Percentiles rank a stretch among this genome's conserved stretches.
Conservation (phyloP, 2,329 filamentous ascomycete species). For the Fusarium subtropicale region DNA sequence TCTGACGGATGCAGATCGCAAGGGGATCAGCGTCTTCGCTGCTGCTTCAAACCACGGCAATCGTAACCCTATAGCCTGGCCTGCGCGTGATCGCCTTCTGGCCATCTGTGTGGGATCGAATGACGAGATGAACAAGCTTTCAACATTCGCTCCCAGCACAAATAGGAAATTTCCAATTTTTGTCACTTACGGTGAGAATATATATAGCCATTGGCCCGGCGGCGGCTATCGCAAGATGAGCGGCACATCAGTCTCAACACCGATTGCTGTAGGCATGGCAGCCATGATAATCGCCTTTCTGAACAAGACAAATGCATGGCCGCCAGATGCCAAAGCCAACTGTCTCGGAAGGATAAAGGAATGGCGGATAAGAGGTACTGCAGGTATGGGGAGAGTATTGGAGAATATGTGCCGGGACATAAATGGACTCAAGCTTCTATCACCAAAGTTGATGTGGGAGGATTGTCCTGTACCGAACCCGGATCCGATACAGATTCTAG, state of each 20-base stretch:
- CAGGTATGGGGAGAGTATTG: constrained; percentile 25
- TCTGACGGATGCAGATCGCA: constrained; percentile 8
- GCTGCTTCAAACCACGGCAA: constrained; percentile 32
- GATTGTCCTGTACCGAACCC: background rate
- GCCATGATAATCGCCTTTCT: constrained; percentile 33
- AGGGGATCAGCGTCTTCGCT: constrained; percentile 25
- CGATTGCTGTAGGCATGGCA: constrained; percentile 27
- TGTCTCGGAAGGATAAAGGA: constrained; percentile 17
- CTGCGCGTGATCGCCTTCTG: constrained; percentile 22
- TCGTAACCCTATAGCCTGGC: constrained; percentile 23
- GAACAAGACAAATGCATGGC: constrained; percentile 24
- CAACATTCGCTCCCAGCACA: constrained; percentile 10
- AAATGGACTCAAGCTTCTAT: constrained; percentile 22
- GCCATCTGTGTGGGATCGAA: constrained; percentile 28
- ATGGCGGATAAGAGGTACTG: constrained; percentile 19
- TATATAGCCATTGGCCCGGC: constrained; percentile 27
- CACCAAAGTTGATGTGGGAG: constrained; percentile 32
- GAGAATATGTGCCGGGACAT: constrained; percentile 26
- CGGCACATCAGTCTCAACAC: constrained; percentile 27
- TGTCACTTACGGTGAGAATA: constrained; percentile 19
- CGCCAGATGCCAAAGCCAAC: background rate
- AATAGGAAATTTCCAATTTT: constrained; percentile 17
- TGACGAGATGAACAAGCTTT: constrained; percentile 16
- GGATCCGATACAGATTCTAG: background rate
- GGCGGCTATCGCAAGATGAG: constrained; percentile 25